These are phyloP conservation scores for Pseudogymnoascus sp. DNA, from an alignment of 2,329 filamentous ascomycete genomes.

Conservation along the genomic window DNA sequence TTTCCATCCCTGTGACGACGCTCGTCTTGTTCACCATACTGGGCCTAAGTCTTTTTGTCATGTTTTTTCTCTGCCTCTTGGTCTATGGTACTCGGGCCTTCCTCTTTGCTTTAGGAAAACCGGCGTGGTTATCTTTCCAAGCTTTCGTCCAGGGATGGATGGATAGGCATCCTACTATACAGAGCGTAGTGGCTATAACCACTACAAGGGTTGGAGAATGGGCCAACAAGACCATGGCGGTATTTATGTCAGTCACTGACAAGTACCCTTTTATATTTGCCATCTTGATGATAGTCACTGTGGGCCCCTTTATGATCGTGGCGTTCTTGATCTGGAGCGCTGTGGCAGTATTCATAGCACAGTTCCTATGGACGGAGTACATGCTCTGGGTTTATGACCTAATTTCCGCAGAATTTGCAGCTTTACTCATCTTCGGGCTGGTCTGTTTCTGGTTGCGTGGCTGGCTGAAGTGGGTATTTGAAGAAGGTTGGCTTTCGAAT, in stretches of 20 bases:
- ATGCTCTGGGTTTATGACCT: neutral
- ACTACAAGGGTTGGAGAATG: neutral
- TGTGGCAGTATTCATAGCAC: neutral
- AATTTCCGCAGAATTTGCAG: neutral
- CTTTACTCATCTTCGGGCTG: neutral
- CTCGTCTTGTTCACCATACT: neutral
- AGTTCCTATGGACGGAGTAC: too few relatives aligned
- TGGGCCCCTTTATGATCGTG: neutral
- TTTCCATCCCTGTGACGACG: neutral
- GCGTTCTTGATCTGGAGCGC: neutral
- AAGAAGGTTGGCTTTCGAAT: neutral
- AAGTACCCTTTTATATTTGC: neutral
- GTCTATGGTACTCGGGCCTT: neutral
- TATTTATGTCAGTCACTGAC: neutral
- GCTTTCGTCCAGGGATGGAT: neutral
- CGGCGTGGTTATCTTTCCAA: neutral
- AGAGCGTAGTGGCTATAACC: too few relatives aligned
- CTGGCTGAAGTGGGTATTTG: neutral
- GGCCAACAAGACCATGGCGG: neutral
- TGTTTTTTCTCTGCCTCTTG: neutral
- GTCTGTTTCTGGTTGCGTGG: neutral
- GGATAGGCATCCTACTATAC: too few relatives aligned
- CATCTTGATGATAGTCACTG: neutral
- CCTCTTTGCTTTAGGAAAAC: too few relatives aligned
- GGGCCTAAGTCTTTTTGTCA: neutral